phyloP scores from a whole-genome alignment of 805 yeast species.

The Debaryomyces hansenii region DNA sequence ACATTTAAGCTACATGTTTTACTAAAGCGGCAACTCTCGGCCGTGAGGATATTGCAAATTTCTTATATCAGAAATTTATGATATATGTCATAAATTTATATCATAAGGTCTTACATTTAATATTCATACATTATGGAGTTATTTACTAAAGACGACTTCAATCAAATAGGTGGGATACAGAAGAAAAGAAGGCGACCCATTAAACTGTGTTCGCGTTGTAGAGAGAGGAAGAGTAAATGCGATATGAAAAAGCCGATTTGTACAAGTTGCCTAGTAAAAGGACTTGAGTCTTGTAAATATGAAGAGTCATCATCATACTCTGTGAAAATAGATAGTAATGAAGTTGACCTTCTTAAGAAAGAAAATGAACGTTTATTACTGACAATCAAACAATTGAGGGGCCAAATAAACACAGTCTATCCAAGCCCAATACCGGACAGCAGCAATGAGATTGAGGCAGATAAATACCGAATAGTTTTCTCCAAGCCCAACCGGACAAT shows the following conservation, averaged over 20 bases:
- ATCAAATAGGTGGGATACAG: not conserved
- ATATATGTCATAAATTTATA: too few relatives aligned
- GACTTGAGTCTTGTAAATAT: too few relatives aligned
- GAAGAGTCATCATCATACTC: too few relatives aligned
- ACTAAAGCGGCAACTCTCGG: not conserved
- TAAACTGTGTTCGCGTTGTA: not conserved
- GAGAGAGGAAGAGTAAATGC: not conserved
- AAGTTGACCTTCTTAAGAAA: not conserved
- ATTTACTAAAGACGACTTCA: not conserved
- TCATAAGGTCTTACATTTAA: not conserved
- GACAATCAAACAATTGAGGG: not conserved
- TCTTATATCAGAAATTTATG: too few relatives aligned
- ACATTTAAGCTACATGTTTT: too few relatives aligned
- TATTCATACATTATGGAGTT: too few relatives aligned
- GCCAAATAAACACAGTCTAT: not conserved
- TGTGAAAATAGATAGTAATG: not conserved
- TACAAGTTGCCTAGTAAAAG: too few relatives aligned
- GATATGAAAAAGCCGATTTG: too few relatives aligned
- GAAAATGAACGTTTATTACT: not conserved
- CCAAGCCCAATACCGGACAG: not conserved
- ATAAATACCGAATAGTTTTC: too few relatives aligned
- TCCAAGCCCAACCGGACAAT: not conserved
- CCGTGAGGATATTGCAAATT: not conserved
- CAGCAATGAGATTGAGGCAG: too few relatives aligned
- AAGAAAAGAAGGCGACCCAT: not conserved